Percentiles rank a stretch among this genome's conserved stretches.
Conservation (phyloP, 129 eudicot species). For the Flaveria sonorensis region DNA sequence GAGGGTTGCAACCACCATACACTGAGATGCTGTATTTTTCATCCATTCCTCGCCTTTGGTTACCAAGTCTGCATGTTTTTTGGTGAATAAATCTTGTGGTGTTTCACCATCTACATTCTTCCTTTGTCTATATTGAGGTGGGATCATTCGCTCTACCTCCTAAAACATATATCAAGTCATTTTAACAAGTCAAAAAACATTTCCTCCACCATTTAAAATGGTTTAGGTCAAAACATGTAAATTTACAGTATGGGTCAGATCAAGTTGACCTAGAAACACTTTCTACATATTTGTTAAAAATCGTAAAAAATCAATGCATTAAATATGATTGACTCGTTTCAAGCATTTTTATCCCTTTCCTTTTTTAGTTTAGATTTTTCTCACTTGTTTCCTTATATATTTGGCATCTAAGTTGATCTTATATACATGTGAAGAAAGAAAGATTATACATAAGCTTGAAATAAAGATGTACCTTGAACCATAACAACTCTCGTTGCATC, state of each 20-base stretch:
- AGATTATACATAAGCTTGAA: not conserved
- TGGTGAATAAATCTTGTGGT: conserved; percentile 12
- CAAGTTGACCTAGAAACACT: not conserved
- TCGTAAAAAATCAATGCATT: not conserved
- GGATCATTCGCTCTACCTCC: conserved; percentile 21
- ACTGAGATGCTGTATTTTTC: conserved; percentile 30
- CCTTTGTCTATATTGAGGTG: conserved; percentile 4
- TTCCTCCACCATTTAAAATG: not conserved
- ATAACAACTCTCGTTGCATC: conserved; percentile 53
- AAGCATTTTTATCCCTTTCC: not conserved
- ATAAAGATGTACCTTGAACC: conserved; percentile 44
- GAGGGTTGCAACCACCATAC: conserved; percentile 35
- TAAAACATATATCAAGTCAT: not conserved
- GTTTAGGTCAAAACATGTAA: not conserved
- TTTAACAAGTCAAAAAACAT: too few species aligned
- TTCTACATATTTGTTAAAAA: not conserved
- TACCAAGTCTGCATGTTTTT: not conserved
- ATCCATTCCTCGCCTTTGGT: conserved; percentile 28
- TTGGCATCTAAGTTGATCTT: too few species aligned
- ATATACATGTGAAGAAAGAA: not conserved
- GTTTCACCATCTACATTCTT: not conserved
- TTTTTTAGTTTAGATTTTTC: not conserved
- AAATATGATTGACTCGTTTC: not conserved
- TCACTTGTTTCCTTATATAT: too few species aligned
- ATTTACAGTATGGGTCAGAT: too few species aligned